Conservation (phyloP, 345 rosid genomes). For the Gossypium stocksii region DNA sequence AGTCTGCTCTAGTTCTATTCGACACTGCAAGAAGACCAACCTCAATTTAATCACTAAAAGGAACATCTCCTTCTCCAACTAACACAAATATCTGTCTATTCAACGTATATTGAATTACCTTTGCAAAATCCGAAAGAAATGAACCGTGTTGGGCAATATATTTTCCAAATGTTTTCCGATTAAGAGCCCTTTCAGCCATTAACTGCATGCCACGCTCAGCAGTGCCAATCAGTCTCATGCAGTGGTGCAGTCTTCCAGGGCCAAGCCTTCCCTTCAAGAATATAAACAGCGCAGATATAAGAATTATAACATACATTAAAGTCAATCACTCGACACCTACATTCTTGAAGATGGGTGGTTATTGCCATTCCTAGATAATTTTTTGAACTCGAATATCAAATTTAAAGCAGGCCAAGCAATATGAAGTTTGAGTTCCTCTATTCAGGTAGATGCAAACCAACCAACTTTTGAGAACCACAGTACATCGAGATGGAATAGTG, state of each 20-base stretch:
- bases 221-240: constrained; percentile 93
- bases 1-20: constrained; percentile 74
- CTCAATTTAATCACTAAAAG: background rate
- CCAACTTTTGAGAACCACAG: background rate
- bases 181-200: constrained; percentile 83
- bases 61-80: background rate
- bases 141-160: constrained; percentile 86
- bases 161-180: constrained; percentile 76
- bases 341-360: background rate
- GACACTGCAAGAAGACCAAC: constrained; percentile 49
- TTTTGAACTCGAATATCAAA: background rate
- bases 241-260: constrained; percentile 98
- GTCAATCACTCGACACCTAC: background rate
- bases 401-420: constrained; percentile 1
- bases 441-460: background rate
- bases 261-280: constrained; percentile 87
- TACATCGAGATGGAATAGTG: too few relatives aligned
- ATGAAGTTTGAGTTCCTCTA: background rate
- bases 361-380: background rate
- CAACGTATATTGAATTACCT: constrained; percentile 35
- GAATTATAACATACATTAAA: background rate
- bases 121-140: constrained; percentile 80
- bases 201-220: constrained; percentile 98
- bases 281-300: constrained; percentile 8
- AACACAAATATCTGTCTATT: background rate